Evolutionary conservation across 1,139 yeast genomes (phyloP).

Genomic region (Hyphopichia fennica): DNA sequence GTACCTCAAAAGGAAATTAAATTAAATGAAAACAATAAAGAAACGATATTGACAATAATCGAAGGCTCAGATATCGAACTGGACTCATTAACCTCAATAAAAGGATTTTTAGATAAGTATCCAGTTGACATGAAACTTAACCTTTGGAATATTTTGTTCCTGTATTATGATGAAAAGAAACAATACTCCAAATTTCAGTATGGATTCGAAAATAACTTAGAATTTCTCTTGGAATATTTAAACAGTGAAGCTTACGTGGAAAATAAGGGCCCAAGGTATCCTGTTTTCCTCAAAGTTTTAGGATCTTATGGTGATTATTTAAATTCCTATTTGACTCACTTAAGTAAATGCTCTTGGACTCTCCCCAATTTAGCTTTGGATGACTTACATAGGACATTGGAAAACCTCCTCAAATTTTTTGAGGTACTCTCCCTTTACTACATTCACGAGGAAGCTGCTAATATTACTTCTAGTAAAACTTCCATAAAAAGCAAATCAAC

Average conservation of each 20-base stretch:
- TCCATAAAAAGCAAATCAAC: slow-evolving; percentile 31
- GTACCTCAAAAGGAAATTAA: slow-evolving; percentile 1
- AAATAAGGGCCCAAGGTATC: slow-evolving; percentile 13
- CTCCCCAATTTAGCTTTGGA: slow-evolving; percentile 9
- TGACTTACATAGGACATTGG: slow-evolving; percentile 7
- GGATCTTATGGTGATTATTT: slow-evolving; percentile 34
- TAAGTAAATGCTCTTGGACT: slow-evolving; percentile 22
- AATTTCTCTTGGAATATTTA: slow-evolving; percentile 25
- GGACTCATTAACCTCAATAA: slow-evolving; percentile 46
- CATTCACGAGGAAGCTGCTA: slow-evolving; percentile 50
- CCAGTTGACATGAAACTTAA: slow-evolving; percentile 67
- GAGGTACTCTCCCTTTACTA: slow-evolving; percentile 44
- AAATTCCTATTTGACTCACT: slow-evolving; percentile 18
- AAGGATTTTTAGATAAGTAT: slow-evolving; percentile 58
- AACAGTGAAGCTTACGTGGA: slow-evolving; percentile 11
- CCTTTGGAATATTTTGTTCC: slow-evolving; percentile 74
- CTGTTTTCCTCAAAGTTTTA: slow-evolving; percentile 26
- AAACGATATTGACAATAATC: neutral
- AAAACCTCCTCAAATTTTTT: slow-evolving; percentile 27
- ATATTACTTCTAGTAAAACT: slow-evolving; percentile 33
- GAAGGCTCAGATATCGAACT: slow-evolving; percentile 11
- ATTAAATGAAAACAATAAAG: slow-evolving; percentile 3
- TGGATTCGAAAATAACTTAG: slow-evolving; percentile 55
- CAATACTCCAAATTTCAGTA: slow-evolving; percentile 42
- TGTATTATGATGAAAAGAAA: slow-evolving; percentile 50